Percentiles rank a stretch among this genome's conserved stretches.
These are phyloP conservation scores for Diplotaxis tenuifolia DNA, from an alignment of 345 rosid genomes.

Conservation along the genomic window DNA sequence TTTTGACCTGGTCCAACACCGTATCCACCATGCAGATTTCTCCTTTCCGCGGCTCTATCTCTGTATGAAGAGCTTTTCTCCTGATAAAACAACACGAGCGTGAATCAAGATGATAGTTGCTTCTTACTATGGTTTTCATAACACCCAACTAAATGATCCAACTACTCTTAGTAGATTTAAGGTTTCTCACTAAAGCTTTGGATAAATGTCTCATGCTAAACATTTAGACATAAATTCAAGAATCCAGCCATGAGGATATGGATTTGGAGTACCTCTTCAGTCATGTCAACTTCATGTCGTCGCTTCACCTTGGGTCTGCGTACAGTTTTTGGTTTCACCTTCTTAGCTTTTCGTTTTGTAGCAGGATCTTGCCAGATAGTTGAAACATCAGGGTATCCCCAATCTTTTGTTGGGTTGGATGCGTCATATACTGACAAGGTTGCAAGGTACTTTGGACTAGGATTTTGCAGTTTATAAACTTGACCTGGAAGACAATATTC, in stretches of 20 bases:
- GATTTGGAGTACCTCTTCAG: slow-evolving; percentile 52
- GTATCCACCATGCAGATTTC: slow-evolving; percentile 73
- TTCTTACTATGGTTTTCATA: neutral
- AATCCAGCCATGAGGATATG: slow-evolving; percentile 1
- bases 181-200: neutral
- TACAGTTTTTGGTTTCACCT: slow-evolving; percentile 34
- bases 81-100: slow-evolving; percentile 34
- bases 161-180: neutral
- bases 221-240: neutral
- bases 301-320: slow-evolving; percentile 22
- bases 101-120: neutral
- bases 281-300: slow-evolving; percentile 35
- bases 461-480: slow-evolving; percentile 75
- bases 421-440: slow-evolving; percentile 69
- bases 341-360: slow-evolving; percentile 36
- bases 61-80: slow-evolving; percentile 48
- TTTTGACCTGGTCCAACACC: slow-evolving; percentile 91
- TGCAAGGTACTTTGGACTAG: slow-evolving; percentile 67
- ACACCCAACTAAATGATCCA: neutral
- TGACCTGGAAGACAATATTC: slow-evolving; percentile 57
- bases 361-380: slow-evolving; percentile 30
- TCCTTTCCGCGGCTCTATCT: slow-evolving; percentile 93
- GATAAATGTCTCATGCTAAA: neutral
- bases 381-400: slow-evolving; percentile 78
- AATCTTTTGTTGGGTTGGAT: slow-evolving; percentile 81